phyloP scores from a whole-genome alignment of 345 rosid genomes.

The Acer saccharum region DNA sequence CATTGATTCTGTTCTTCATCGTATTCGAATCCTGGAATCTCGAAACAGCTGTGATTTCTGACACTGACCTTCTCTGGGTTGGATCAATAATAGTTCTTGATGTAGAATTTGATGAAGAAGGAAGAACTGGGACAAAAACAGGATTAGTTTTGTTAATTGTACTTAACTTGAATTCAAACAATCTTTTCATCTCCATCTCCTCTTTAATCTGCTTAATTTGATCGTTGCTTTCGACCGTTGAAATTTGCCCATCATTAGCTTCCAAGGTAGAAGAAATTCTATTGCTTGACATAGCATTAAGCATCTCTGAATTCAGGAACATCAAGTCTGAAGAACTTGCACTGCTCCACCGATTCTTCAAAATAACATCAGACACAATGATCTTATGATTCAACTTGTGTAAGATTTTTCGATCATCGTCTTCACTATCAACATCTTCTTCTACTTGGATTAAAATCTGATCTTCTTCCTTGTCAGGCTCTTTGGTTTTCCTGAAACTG shows the following conservation, averaged over 20 bases:
- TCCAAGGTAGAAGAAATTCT: conserved; percentile 46
- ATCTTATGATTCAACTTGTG: conserved; percentile 75
- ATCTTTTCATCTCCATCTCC: conserved; percentile 67
- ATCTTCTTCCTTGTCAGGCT: conserved; percentile 27
- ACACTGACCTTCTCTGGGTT: conserved; percentile 60
- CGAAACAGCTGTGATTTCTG: conserved; percentile 72
- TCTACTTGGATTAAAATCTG: conserved; percentile 28
- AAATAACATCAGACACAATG: conserved; percentile 65
- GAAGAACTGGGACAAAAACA: neutral
- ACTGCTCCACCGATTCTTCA: conserved; percentile 86
- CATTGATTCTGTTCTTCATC: conserved; percentile 27
- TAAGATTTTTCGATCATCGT: conserved; percentile 26
- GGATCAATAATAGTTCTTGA: conserved; percentile 35
- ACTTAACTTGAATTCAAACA: conserved; percentile 47
- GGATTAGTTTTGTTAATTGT: conserved; percentile 30
- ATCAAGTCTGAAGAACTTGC: conserved; percentile 82
- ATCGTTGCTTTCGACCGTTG: conserved; percentile 27
- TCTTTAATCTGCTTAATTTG: conserved; percentile 48
- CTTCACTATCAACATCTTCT: conserved; percentile 25
- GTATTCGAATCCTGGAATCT: conserved; percentile 42
- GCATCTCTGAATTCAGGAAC: conserved; percentile 75
- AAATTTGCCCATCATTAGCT: neutral
- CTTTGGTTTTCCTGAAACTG: conserved; percentile 64
- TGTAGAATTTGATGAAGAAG: conserved; percentile 32
- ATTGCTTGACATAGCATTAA: conserved; percentile 50